Evolutionary conservation across 2,329 filamentous ascomycete species (phyloP), one percentile per base, ranked within the genome.

Genomic region (Fusarium algeriense): DNA sequence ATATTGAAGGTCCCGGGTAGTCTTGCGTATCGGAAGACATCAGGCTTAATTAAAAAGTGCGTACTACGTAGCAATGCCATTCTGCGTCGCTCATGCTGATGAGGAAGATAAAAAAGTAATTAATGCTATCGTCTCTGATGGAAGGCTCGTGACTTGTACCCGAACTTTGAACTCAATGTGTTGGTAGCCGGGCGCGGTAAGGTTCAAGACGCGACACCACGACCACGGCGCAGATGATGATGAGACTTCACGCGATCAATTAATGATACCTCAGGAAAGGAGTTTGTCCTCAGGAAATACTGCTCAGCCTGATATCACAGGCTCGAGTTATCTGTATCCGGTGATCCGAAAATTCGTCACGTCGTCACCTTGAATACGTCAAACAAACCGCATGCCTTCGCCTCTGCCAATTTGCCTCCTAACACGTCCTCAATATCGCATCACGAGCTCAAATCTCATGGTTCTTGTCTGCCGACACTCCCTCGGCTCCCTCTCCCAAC

Each of bases 141-240:
- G 2, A 2, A 50, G 3, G 46, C 6, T 10, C 11, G 19, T 35
- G 7, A 4, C 0, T 13, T 0, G 1, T 19, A 32, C 10, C 46
- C n/a, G n/a, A 50, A n/a, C 7, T 26, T 35, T 15, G 4, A 14
- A 30, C 17, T 19, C 11, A 23, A 35, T 50, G 48, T 12, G 20
- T 23, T 26, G 20, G 23, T 11, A 4, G 23, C 12, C 4, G 7
- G 15, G 13, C 20, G 5, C 13, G 11, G 7, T 11, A 4, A 14
- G 14, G 20, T 13, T 4, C 13, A 37, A 37, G 12, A 20, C 17
- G 19, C 26, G 7, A 34, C 15, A 28, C 6, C 20, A 4, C 15
- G 13, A n/a, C 15, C 10, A 12, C 2, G 1, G 2, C 52, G 15
- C n/a, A 32, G 7, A 32, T 14, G 17, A 14, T 44, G 2, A 5